A percentile compares a stretch with the other conserved stretches of the same genome.
phyloP scores from a whole-genome alignment of 2,329 filamentous ascomycete species.

The Laburnicola sp. region DNA sequence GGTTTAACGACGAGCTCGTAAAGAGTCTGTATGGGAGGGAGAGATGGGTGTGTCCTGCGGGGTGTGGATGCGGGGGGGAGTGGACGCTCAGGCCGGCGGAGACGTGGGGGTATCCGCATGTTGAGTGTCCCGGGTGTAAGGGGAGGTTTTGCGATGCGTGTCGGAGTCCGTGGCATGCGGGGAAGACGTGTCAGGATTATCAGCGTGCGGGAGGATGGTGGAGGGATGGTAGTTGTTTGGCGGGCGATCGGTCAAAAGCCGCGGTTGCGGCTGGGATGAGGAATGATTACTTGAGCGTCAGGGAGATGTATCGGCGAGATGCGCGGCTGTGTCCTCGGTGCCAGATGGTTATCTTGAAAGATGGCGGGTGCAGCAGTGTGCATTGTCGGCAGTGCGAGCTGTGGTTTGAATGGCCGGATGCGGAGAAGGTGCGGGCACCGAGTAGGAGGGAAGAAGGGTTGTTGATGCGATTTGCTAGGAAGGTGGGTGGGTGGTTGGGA shows the following conservation, averaged over 20 bases:
- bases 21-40: not conserved
- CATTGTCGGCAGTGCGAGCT: not conserved
- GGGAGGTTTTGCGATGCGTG: not conserved
- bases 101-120: not conserved
- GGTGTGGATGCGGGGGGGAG: not conserved
- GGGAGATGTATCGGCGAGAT: not conserved
- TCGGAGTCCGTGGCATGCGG: not conserved
- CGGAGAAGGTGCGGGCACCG: not conserved
- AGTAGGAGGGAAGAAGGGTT: too few species aligned
- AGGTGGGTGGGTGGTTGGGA: too few species aligned
- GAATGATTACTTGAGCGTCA: not conserved
- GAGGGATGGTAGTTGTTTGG: too few species aligned
- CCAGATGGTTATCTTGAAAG: not conserved
- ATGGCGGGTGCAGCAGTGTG: constrained; percentile 2
- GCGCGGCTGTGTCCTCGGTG: not conserved
- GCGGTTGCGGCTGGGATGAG: not conserved
- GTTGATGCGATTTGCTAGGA: too few species aligned
- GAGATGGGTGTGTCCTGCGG: not conserved
- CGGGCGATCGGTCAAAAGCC: too few species aligned
- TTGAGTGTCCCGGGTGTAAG: not conserved
- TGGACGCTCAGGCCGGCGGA: not conserved
- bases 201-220: constrained; percentile 1
- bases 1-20: not conserved
- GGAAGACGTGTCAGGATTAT: not conserved
- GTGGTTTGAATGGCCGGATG: not conserved